These are phyloP conservation scores for Cercospora janseana DNA, from an alignment of 2,329 filamentous ascomycete genomes.

Conservation along the genomic window DNA sequence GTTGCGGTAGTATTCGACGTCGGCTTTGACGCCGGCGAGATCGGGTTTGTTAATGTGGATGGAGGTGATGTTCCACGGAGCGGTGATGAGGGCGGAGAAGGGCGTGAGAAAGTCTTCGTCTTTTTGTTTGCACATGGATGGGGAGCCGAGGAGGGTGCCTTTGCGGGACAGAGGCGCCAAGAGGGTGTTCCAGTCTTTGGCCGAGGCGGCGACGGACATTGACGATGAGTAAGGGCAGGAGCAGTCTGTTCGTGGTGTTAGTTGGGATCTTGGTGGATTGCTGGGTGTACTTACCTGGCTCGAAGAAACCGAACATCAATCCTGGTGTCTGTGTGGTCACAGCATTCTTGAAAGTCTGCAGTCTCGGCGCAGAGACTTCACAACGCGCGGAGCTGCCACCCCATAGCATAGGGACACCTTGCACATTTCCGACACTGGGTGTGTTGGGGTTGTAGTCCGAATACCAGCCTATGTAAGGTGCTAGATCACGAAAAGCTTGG, in stretches of 20 bases:
- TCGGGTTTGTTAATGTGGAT: slow-evolving; percentile 35
- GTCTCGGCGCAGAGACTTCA: slow-evolving; percentile 12
- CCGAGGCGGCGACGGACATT: slow-evolving; percentile 26
- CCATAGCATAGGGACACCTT: slow-evolving; percentile 30
- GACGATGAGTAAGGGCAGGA: slow-evolving; percentile 21
- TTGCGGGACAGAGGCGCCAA: slow-evolving; percentile 29
- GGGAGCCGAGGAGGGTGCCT: slow-evolving; percentile 32
- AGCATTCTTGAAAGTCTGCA: slow-evolving; percentile 15
- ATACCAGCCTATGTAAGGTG: slow-evolving; percentile 34
- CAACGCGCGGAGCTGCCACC: slow-evolving; percentile 23
- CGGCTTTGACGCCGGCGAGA: slow-evolving; percentile 26
- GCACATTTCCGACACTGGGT: slow-evolving; percentile 21
- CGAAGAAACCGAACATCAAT: slow-evolving; percentile 37
- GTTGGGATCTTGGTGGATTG: not conserved
- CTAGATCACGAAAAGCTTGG: slow-evolving; percentile 22
- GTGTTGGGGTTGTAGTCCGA: slow-evolving; percentile 33
- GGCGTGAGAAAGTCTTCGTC: slow-evolving; percentile 32
- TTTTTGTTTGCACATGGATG: slow-evolving; percentile 33
- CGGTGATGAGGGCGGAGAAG: slow-evolving; percentile 22
- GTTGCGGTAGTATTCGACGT: slow-evolving; percentile 30
- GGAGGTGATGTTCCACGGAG: slow-evolving; percentile 31
- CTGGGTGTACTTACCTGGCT: slow-evolving; percentile 17
- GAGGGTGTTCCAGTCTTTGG: slow-evolving; percentile 28
- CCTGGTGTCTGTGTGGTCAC: slow-evolving; percentile 18
- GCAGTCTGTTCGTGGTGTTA: slow-evolving; percentile 24